Evolutionary conservation across 129 eudicot species (phyloP).

Genomic region (Flaveria bidentis): DNA sequence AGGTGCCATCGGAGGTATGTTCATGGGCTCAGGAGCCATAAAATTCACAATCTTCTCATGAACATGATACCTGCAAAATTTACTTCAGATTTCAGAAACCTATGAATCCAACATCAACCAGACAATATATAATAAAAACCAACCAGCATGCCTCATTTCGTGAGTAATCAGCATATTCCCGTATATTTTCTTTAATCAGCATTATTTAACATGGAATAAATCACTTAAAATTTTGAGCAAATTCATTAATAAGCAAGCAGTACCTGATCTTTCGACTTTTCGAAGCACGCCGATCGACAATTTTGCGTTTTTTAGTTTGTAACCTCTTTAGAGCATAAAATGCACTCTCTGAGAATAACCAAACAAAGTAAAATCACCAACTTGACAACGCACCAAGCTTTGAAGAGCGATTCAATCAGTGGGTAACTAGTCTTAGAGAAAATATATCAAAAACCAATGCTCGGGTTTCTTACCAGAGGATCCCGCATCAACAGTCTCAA

Average conservation of each 20-base stretch:
- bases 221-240: too few relatives aligned
- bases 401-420: neutral
- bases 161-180: too few relatives aligned
- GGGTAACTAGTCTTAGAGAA: too few relatives aligned
- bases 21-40: slow-evolving; percentile 79
- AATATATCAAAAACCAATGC: neutral
- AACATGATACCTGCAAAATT: slow-evolving; percentile 62
- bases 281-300: slow-evolving; percentile 91
- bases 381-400: neutral
- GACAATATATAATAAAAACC: neutral
- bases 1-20: slow-evolving; percentile 76
- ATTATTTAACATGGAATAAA: too few relatives aligned
- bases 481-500: slow-evolving; percentile 71
- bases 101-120: neutral
- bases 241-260: too few relatives aligned
- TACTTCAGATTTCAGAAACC: neutral
- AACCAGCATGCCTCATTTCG: too few relatives aligned
- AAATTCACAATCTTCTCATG: slow-evolving; percentile 91
- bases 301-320: slow-evolving; percentile 81
- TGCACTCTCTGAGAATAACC: slow-evolving; percentile 57
- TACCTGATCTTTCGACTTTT: slow-evolving; percentile 94
- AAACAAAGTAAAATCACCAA: neutral
- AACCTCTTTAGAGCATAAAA: slow-evolving; percentile 78
- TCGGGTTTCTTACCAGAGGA: slow-evolving; percentile 65
- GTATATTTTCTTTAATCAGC: too few relatives aligned